phyloP scores from a whole-genome alignment of 1,139 yeast genomes.

The Candida neerlandica region DNA sequence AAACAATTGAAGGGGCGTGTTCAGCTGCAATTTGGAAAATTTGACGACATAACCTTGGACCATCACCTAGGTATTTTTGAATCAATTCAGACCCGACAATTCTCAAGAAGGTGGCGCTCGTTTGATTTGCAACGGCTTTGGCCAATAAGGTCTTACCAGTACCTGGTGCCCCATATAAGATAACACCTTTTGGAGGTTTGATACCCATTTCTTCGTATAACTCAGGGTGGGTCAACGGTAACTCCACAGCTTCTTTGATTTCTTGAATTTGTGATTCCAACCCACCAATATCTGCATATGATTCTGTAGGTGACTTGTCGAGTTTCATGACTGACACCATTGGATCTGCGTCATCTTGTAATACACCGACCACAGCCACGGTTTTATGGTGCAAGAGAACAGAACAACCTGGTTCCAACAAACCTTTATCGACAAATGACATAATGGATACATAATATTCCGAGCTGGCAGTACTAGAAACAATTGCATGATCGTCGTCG shows the following conservation, averaged over 20 bases:
- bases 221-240: slow-evolving; percentile 97
- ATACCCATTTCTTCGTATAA: slow-evolving; percentile 99
- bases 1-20: slow-evolving; percentile 96
- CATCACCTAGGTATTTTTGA: slow-evolving; percentile 97
- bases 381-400: slow-evolving; percentile 94
- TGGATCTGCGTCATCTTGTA: slow-evolving; percentile 95
- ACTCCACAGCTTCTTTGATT: slow-evolving; percentile 95
- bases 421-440: slow-evolving; percentile 97
- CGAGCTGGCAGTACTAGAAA: slow-evolving; percentile 93
- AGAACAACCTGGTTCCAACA: slow-evolving; percentile 97
- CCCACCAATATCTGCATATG: slow-evolving; percentile 98
- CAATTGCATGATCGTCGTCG: slow-evolving; percentile 98
- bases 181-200: slow-evolving; percentile 98
- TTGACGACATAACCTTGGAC: slow-evolving; percentile 93
- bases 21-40: slow-evolving; percentile 97
- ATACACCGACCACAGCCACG: slow-evolving; percentile 90
- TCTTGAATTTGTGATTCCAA: slow-evolving; percentile 95
- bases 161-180: slow-evolving; percentile 98
- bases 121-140: slow-evolving; percentile 97
- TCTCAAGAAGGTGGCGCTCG: slow-evolving; percentile 93
- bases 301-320: slow-evolving; percentile 95
- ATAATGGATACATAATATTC: slow-evolving; percentile 95
- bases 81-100: slow-evolving; percentile 97
- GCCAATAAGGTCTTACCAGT: slow-evolving; percentile 97
- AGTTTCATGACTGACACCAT: slow-evolving; percentile 97